Conservation (phyloP, 305 asterid genomes). For the Fraxinus dipetala region DNA sequence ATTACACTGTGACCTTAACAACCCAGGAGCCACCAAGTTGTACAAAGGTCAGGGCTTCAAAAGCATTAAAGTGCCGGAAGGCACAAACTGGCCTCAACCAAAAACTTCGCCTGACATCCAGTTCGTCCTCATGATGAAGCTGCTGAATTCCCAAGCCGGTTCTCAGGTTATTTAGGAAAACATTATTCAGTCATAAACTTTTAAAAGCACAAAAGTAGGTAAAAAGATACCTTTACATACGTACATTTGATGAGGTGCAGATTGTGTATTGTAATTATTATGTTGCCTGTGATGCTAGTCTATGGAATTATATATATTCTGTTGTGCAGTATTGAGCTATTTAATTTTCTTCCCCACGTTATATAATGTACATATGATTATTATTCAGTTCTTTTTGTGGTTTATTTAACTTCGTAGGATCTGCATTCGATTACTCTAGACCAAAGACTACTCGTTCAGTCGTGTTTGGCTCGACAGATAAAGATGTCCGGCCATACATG, state of each 20-base stretch:
- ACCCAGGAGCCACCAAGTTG: constrained; percentile 66
- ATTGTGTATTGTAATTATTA: not conserved
- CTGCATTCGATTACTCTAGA: not conserved
- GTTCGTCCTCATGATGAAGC: constrained; percentile 88
- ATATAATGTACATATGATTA: not conserved
- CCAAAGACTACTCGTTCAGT: not conserved
- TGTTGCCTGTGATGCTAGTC: not conserved
- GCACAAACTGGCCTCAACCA: constrained; percentile 92
- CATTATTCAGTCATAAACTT: not conserved
- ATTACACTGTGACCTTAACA: constrained; percentile 66
- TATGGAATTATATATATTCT: not conserved
- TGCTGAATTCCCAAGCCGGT: constrained; percentile 28
- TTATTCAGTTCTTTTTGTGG: not conserved
- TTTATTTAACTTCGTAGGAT: not conserved
- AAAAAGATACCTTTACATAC: not conserved
- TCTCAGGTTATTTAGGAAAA: constrained; percentile 9
- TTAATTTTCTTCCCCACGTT: not conserved
- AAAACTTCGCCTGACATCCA: constrained; percentile 53
- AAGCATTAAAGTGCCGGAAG: constrained; percentile 56
- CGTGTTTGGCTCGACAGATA: not conserved
- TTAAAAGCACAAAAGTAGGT: not conserved
- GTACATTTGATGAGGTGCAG: not conserved
- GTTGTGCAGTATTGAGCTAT: not conserved
- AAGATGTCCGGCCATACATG: not conserved
- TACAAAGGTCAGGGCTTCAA: constrained; percentile 62